Evolutionary conservation across 371 early-diverging fungal genomes (phyloP), one percentile per base, ranked within the genome.

Genomic region (Syncephalastrum monosporum): DNA sequence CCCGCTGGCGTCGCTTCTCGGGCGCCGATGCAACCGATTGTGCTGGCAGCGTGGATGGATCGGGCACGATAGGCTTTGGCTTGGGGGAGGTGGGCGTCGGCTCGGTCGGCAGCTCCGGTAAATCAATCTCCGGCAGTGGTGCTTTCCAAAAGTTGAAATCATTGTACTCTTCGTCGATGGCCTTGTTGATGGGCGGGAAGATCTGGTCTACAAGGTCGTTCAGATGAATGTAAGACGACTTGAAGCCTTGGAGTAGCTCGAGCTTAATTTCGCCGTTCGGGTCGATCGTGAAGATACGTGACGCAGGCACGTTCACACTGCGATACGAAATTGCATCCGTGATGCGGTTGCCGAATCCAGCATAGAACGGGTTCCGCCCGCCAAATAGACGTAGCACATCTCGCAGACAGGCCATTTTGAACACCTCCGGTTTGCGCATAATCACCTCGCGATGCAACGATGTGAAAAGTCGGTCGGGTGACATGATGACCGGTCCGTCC

Each of bases 281-380:
- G 69, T 98, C 94, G 53, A 98, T 94, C 13, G 97, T 97, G 68
- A 96, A 99, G 51, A 99, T 98, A 21, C 92, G 83, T 16, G 92
- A 90, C 0, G 87, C 74, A 5, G 97, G 96, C 8, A 99, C 88
- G 60, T 91, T 87, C 38, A 98, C 93, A 44, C 88, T 84, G 60
- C 95, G 90, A 67, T 99, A 99, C 2, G 95, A 91, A 38, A 96
- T 80, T 13, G 96, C 94, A 50, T 85, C 87, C 21, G 92, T 93
- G 47, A 91, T 88, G 27, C 92, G 87, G 69, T 99, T 99, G 17
- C 99, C 99, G 70, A 99, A 99, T 0, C 99, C 99, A 3, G 98
- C 97, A 71, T 92, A 92, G 65, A 98, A 97, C 2, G 97, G 94
- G 56, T 84, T 86, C 6, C 71, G 69, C 41, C 78, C 76, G 17